These are phyloP conservation scores for Daucus carota DNA, from an alignment of 129 eudicot genomes.

Conservation along the genomic window DNA sequence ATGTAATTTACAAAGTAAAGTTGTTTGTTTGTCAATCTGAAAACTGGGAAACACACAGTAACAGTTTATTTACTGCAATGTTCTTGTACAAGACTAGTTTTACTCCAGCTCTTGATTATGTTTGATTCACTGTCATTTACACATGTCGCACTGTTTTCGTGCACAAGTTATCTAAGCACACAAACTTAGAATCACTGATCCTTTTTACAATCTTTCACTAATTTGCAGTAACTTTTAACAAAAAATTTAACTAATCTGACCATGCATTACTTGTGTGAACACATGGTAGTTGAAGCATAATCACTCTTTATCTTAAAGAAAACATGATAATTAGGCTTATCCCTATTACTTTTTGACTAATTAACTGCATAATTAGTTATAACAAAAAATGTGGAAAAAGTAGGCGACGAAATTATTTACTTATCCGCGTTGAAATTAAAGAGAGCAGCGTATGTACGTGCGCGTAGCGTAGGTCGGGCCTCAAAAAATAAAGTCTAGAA, in stretches of 20 bases:
- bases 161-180: no score
- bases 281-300: neutral
- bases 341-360: neutral
- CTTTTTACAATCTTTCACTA: no score
- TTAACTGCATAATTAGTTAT: neutral
- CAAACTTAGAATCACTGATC: no score
- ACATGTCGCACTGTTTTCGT: no score
- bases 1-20: no score
- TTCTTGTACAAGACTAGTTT: no score
- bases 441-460: neutral
- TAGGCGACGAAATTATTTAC: neutral
- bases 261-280: neutral
- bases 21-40: no score
- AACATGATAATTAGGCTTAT: neutral
- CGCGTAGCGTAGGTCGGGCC: constrained; percentile 3
- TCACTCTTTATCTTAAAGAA: neutral
- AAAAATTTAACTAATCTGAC: neutral
- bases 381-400: neutral
- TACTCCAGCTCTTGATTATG: no score
- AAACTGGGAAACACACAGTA: no score
- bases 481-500: neutral
- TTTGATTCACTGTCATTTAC: no score
- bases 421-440: neutral
- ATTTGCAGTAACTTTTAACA: no score
- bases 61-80: no score